These are phyloP conservation scores for Fusarium protoensiforme DNA, from an alignment of 2,329 filamentous ascomycete genomes.

Conservation along the genomic window DNA sequence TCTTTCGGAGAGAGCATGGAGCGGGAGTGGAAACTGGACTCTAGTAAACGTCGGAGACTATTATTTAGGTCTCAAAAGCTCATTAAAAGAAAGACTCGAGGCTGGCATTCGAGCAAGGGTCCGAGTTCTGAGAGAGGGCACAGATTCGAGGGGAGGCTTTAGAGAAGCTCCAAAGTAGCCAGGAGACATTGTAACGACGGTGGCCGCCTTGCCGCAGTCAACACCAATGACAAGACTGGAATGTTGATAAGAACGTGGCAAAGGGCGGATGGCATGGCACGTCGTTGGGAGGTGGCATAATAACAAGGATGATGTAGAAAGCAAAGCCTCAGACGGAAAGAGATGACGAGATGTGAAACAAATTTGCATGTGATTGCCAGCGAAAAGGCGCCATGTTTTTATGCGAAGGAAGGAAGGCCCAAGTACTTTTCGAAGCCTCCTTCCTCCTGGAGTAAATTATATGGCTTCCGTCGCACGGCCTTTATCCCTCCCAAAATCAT, in stretches of 20 bases:
- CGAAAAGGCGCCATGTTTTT: slow-evolving; percentile 9
- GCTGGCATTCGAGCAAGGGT: neutral
- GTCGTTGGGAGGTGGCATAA: slow-evolving; percentile 15
- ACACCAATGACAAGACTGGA: slow-evolving; percentile 32
- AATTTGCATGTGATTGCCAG: slow-evolving; percentile 40
- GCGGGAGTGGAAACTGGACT: neutral
- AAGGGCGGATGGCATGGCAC: slow-evolving; percentile 31
- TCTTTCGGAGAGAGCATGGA: slow-evolving; percentile 2
- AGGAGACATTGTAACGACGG: slow-evolving; percentile 4
- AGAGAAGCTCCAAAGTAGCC: slow-evolving; percentile 16
- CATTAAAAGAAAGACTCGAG: neutral
- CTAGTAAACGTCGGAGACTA: neutral
- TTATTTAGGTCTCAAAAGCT: neutral
- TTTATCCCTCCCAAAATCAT: neutral
- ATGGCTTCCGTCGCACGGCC: neutral
- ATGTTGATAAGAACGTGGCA: slow-evolving; percentile 37
- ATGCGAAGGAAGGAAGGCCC: neutral
- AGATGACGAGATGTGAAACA: slow-evolving; percentile 36
- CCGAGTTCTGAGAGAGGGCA: neutral
- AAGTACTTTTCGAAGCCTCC: slow-evolving; percentile 11
- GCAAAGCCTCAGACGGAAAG: slow-evolving; percentile 7
- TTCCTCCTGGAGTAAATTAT: neutral
- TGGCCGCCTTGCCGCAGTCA: slow-evolving; percentile 12
- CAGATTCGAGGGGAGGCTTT: slow-evolving; percentile 5
- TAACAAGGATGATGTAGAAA: slow-evolving; percentile 5